A percentile compares a stretch with the other conserved stretches of the same genome.
These are phyloP conservation scores for Closterium sp. DNA, from an alignment of 139 green algal genomes.

Conservation along the genomic window DNA sequence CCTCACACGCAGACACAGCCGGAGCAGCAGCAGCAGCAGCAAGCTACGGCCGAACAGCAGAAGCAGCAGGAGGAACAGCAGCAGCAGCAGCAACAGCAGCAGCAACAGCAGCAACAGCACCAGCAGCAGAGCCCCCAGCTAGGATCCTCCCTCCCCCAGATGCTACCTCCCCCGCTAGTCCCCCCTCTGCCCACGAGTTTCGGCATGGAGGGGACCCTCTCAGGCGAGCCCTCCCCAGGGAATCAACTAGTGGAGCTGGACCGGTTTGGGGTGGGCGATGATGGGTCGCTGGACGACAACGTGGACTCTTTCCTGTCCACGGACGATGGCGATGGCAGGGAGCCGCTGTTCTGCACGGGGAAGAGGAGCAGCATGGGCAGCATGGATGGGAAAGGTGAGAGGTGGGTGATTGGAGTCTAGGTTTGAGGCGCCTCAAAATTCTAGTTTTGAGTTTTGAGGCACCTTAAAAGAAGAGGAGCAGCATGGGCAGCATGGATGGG, in stretches of 20 bases:
- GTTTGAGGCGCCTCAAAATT: neutral
- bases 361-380: conserved; percentile 2
- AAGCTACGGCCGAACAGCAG: conserved; percentile 2
- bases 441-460: no score
- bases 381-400: neutral
- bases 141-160: neutral
- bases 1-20: conserved; percentile 3
- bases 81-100: neutral
- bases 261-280: conserved; percentile 18
- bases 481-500: no score
- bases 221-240: neutral
- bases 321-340: conserved; percentile 27
- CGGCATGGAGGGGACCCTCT: neutral
- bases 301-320: conserved; percentile 46
- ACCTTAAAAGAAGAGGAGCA: no score
- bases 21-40: conserved; percentile 22
- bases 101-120: conserved; percentile 19
- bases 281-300: conserved; percentile 45
- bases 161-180: neutral
- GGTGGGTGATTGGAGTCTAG: no score
- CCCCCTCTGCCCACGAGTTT: neutral
- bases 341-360: neutral
- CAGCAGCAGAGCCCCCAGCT: conserved; percentile 3
- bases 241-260: neutral
- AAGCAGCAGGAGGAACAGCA: conserved; percentile 6